phyloP scores from a whole-genome alignment of 1,284 basidiomycete genomes.

The Pseudozyma hubeiensis region DNA sequence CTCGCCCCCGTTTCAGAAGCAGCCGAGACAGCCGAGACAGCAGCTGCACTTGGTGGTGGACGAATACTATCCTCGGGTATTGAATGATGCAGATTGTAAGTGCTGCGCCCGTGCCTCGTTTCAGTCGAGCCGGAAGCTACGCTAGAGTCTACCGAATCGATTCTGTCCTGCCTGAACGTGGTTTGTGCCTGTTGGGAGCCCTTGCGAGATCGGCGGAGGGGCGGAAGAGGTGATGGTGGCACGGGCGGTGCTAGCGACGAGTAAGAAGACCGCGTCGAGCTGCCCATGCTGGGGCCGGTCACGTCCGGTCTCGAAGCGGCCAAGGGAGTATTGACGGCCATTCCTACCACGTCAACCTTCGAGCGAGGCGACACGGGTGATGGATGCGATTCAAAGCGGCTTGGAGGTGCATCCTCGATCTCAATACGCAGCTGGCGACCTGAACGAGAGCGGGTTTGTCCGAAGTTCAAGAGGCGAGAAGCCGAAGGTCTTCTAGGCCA shows the following conservation, averaged over 20 bases:
- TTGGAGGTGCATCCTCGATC: background rate
- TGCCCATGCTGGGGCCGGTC: conserved; percentile 2
- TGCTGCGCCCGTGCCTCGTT: background rate
- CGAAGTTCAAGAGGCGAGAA: background rate
- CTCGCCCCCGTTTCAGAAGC: background rate
- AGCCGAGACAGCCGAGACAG: background rate
- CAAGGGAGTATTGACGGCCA: conserved; percentile 2
- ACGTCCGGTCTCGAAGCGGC: background rate
- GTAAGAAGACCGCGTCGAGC: conserved; percentile 22
- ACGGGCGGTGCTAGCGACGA: conserved; percentile 15
- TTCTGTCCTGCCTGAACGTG: background rate
- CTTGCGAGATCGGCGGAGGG: conserved; percentile 21
- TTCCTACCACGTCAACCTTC: conserved; percentile 11
- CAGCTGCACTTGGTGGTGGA: conserved; percentile 1
- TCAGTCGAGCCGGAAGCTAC: background rate
- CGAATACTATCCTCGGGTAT: background rate
- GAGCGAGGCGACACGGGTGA: background rate
- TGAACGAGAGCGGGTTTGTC: background rate
- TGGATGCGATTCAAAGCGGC: background rate
- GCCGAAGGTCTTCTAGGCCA: background rate
- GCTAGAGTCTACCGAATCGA: conserved; percentile 13
- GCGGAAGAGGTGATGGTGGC: conserved; percentile 24
- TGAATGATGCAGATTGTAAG: background rate
- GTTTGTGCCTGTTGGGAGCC: conserved; percentile 5
- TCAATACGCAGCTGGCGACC: background rate